Evolutionary conservation across 192 early-diverging fungal species (phyloP).

Genomic region (Helicostylum pulchrum): DNA sequence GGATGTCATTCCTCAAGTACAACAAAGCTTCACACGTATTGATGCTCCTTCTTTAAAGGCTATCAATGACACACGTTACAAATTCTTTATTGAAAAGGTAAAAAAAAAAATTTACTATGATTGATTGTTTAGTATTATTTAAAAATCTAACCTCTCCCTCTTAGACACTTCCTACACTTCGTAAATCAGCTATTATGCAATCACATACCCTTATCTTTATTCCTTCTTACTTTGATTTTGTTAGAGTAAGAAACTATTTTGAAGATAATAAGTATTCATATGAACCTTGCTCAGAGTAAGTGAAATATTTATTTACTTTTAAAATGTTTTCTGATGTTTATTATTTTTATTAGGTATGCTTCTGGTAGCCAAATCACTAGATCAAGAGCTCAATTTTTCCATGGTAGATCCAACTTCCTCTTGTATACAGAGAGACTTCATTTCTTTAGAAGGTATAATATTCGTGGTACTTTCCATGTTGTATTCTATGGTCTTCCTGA

Average conservation of each 20-base stretch:
- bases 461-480: slow-evolving; percentile 80
- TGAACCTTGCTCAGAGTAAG: slow-evolving; percentile 81
- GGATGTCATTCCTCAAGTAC: slow-evolving; percentile 74
- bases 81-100: slow-evolving; percentile 75
- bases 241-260: slow-evolving; percentile 88
- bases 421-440: slow-evolving; percentile 96
- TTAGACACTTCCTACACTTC: slow-evolving; percentile 58
- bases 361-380: slow-evolving; percentile 69
- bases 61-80: slow-evolving; percentile 78
- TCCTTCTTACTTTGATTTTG: slow-evolving; percentile 96
- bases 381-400: slow-evolving; percentile 75
- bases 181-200: slow-evolving; percentile 53
- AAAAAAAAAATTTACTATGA: background rate
- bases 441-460: slow-evolving; percentile 81
- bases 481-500: slow-evolving; percentile 92
- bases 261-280: slow-evolving; percentile 70
- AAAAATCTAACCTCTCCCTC: background rate
- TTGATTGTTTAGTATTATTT: background rate
- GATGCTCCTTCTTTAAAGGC: slow-evolving; percentile 53
- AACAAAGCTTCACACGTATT: slow-evolving; percentile 76
- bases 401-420: slow-evolving; percentile 73
- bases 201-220: slow-evolving; percentile 77
- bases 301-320: slow-evolving; percentile 2
- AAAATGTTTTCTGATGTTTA: background rate
- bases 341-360: slow-evolving; percentile 68